Base-by-base conservation (phyloP, 2,329 filamentous ascomycete genomes). In the Microascus cirrosus region DNA sequence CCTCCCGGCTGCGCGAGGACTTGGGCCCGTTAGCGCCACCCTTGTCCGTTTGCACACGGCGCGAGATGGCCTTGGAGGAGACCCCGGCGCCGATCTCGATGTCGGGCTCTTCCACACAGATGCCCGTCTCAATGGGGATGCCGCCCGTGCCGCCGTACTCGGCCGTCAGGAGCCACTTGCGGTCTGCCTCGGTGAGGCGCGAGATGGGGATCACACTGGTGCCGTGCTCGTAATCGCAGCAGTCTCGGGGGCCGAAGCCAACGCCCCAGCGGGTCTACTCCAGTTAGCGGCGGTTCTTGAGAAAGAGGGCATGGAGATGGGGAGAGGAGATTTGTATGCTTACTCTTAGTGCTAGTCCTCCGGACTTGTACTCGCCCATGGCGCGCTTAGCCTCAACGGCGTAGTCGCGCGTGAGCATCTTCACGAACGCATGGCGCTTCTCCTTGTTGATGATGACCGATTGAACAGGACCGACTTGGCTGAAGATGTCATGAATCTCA, bases 81-180 rank as follows among this genome's bases (percentile, higher is more conserved):
- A 99, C 95, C 58, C 94, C 94, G 20, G 93, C 92, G 57, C 94
- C 94, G 59, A 99, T 99, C 72, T 99, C 94, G 65, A 99, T 99
- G 68, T 99, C 94, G 2, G 94, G 94, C 73, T 99, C 94, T 70
- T 99, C 94, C 28, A 99, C 88, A 7, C 92, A 87, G 74, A 99
- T 83, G 50, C 92, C 91, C 15, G 82, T 77, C 67, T 91, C 86
- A 60, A 99, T 90, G 1, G 84, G 75, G 59, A 82, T 81, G 58
- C 93, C 94, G 59, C 93, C 94, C 61, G 90, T 96, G 58, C 94
- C 94, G 63, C 94, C 94, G 68, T 87, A 96, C 63, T 95, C 90
- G 13, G 94, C 95, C 39, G 86, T 96, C 62, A 96, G 74, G 79
- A 97, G 90, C 94, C 94, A 99, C 72, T 97, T 96, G 61, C 90